Conservation (phyloP, 345 rosid genomes). For the Clarkia xantiana region DNA sequence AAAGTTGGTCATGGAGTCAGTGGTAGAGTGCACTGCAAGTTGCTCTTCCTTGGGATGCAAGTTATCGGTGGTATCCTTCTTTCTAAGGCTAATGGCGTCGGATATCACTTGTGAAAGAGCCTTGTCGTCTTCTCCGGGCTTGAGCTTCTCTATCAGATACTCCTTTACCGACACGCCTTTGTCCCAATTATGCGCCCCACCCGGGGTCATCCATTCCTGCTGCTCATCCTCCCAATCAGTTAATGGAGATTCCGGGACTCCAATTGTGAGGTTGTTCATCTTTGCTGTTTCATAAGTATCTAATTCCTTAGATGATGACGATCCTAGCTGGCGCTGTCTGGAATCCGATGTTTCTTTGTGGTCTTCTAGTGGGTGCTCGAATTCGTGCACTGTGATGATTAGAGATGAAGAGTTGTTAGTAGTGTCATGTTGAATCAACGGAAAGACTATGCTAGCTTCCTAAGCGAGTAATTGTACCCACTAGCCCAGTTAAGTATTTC, state of each 20-base stretch:
- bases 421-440: no score
- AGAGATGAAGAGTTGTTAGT: slow-evolving; percentile 1
- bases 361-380: slow-evolving; percentile 48
- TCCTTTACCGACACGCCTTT: slow-evolving; percentile 82
- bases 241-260: not conserved
- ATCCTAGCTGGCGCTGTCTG: slow-evolving; percentile 32
- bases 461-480: no score
- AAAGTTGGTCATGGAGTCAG: slow-evolving; percentile 15
- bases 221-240: not conserved
- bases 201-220: not conserved
- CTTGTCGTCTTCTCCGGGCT: slow-evolving; percentile 66
- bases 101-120: slow-evolving; percentile 52
- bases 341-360: slow-evolving; percentile 25
- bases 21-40: slow-evolving; percentile 15
- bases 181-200: slow-evolving; percentile 30
- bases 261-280: slow-evolving; percentile 10
- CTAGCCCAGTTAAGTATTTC: no score
- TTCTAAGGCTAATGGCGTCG: slow-evolving; percentile 43
- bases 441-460: no score
- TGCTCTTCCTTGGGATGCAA: slow-evolving; percentile 19
- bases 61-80: slow-evolving; percentile 23
- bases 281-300: slow-evolving; percentile 29
- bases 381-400: slow-evolving; percentile 51
- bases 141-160: slow-evolving; percentile 42
- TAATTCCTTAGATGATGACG: slow-evolving; percentile 29